phyloP scores from a whole-genome alignment of 768 basidiomycete species.

The Chiua virens region DNA sequence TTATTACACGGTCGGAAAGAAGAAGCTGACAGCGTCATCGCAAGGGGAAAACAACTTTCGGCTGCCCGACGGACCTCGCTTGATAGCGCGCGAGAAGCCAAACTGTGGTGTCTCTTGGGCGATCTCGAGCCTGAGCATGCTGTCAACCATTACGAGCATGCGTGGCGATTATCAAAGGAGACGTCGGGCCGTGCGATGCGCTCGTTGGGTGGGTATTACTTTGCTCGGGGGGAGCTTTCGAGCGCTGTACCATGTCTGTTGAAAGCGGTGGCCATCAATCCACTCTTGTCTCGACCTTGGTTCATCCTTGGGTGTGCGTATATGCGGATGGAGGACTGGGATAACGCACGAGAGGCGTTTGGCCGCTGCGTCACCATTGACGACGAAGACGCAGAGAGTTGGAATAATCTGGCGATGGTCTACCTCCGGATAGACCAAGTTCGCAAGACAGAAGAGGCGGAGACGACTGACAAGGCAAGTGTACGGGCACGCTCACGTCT shows the following conservation, averaged over 20 bases:
- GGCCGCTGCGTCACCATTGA: constrained; percentile 85
- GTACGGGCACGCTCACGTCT: background rate
- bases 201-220: constrained; percentile 83
- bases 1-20: constrained; percentile 79
- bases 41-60: constrained; percentile 54
- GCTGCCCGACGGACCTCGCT: constrained; percentile 42
- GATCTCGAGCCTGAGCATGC: constrained; percentile 81
- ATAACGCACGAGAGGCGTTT: constrained; percentile 80
- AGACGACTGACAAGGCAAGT: constrained; percentile 24
- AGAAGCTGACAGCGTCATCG: constrained; percentile 75
- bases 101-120: constrained; percentile 93
- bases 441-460: constrained; percentile 31
- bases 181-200: constrained; percentile 91
- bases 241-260: constrained; percentile 67
- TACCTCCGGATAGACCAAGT: constrained; percentile 78
- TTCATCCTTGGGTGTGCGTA: constrained; percentile 94
- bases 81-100: constrained; percentile 77
- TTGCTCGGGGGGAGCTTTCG: constrained; percentile 61
- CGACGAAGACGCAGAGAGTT: constrained; percentile 96
- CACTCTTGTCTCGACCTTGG: constrained; percentile 85
- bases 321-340: constrained; percentile 83
- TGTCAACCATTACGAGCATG: constrained; percentile 71
- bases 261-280: constrained; percentile 84
- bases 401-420: constrained; percentile 95
- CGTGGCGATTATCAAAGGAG: constrained; percentile 79